Evolutionary conservation across 169 alveolate genomes (phyloP).

Genomic region (Plasmodium gallinaceum): DNA sequence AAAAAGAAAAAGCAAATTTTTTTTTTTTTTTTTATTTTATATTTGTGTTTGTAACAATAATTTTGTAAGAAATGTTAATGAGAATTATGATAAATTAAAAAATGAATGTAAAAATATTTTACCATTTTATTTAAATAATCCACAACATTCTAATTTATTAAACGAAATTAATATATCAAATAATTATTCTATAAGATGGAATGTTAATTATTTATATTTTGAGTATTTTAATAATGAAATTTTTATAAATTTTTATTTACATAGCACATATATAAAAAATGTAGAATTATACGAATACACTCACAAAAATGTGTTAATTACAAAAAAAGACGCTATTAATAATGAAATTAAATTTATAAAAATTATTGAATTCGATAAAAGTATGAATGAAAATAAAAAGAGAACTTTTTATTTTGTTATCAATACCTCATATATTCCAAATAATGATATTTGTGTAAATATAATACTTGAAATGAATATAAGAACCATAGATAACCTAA

Average conservation of each 20-base stretch:
- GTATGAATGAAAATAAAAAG: slow-evolving; percentile 4
- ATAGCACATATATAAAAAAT: slow-evolving; percentile 7
- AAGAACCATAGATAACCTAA: slow-evolving; percentile 2
- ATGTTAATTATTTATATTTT: slow-evolving; percentile 34
- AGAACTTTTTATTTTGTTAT: slow-evolving; percentile 49
- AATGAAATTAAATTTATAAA: slow-evolving; percentile 1
- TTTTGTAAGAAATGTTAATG: neutral
- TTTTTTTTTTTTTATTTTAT: slow-evolving; percentile 1
- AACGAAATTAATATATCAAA: slow-evolving; percentile 21
- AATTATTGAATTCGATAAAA: slow-evolving; percentile 3
- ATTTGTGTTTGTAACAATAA: neutral
- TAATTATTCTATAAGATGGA: slow-evolving; percentile 26
- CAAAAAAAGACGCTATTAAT: neutral
- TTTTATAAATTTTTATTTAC: slow-evolving; percentile 34
- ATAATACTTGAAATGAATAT: slow-evolving; percentile 22
- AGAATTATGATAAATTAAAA: neutral
- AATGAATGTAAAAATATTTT: slow-evolving; percentile 19
- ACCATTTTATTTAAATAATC: slow-evolving; percentile 46
- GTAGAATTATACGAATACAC: slow-evolving; percentile 27
- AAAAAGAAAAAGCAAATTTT: slow-evolving; percentile 5
- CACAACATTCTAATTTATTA: slow-evolving; percentile 10
- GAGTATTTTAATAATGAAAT: slow-evolving; percentile 10
- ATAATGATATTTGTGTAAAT: slow-evolving; percentile 5
- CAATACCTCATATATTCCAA: neutral
- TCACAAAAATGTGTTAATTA: slow-evolving; percentile 1